These are phyloP conservation scores for Penicillium sp. DNA, from an alignment of 2,329 filamentous ascomycete genomes.

Conservation along the genomic window DNA sequence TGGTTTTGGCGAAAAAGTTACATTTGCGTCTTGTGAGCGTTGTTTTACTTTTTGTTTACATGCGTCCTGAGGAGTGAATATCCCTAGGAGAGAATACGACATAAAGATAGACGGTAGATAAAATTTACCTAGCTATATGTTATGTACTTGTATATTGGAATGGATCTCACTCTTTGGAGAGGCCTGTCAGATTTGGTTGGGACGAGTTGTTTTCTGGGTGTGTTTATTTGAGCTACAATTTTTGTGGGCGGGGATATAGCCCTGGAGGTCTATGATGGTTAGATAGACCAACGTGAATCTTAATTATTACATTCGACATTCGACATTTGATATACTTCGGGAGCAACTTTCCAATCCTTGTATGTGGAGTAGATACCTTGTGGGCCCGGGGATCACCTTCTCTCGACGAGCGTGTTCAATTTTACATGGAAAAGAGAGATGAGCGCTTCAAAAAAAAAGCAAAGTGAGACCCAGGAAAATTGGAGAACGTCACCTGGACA, in stretches of 20 bases:
- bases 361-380: not conserved
- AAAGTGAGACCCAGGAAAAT: not conserved
- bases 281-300: not conserved
- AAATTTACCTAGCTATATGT: not conserved
- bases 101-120: constrained; percentile 23
- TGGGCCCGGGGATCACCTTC: not conserved
- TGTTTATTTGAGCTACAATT: not conserved
- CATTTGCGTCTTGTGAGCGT: constrained; percentile 19
- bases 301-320: not conserved
- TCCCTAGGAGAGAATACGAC: constrained; percentile 5
- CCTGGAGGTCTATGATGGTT: not conserved
- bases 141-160: constrained; percentile 3
- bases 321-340: not conserved
- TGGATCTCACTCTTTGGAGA: not conserved
- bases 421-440: not conserved
- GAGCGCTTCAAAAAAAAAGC: not conserved
- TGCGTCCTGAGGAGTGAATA: constrained; percentile 11
- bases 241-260: not conserved
- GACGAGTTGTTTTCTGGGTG: not conserved
- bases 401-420: not conserved
- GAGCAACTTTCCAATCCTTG: not conserved
- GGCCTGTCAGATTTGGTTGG: not conserved
- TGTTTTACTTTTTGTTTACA: constrained; percentile 17
- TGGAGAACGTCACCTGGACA: not conserved
- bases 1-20: constrained; percentile 7